phyloP scores from a whole-genome alignment of 2,329 filamentous ascomycete species.

The Cladophialophora carrionii region DNA sequence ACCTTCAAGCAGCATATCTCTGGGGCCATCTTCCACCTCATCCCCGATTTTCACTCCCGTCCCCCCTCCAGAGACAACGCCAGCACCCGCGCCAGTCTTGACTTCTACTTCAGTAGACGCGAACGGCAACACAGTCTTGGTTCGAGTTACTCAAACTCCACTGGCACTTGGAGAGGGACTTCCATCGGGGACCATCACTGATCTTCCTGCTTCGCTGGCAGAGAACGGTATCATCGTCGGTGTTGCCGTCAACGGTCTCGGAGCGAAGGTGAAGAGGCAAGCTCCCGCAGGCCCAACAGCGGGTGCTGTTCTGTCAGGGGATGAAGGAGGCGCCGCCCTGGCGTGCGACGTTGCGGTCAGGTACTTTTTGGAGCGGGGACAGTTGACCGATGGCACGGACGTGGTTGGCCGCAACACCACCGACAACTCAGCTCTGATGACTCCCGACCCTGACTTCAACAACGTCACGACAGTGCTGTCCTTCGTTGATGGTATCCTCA shows the following conservation, averaged over 20 bases:
- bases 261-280: slow-evolving; percentile 28
- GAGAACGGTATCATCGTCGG: slow-evolving; percentile 27
- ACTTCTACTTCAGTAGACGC: slow-evolving; percentile 23
- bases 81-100: slow-evolving; percentile 19
- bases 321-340: slow-evolving; percentile 22
- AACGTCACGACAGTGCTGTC: slow-evolving; percentile 30
- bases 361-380: slow-evolving; percentile 28
- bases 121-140: slow-evolving; percentile 25
- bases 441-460: slow-evolving; percentile 24
- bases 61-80: slow-evolving; percentile 20
- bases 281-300: slow-evolving; percentile 9
- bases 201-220: slow-evolving; percentile 23
- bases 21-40: slow-evolving; percentile 15
- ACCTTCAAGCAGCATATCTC: slow-evolving; percentile 8
- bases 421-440: slow-evolving; percentile 25
- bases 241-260: slow-evolving; percentile 18
- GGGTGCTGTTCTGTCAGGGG: slow-evolving; percentile 18
- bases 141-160: slow-evolving; percentile 23
- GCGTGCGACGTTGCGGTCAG: slow-evolving; percentile 30
- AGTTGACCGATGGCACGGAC: slow-evolving; percentile 24
- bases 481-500: slow-evolving; percentile 33
- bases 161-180: slow-evolving; percentile 33
- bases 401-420: slow-evolving; percentile 32
- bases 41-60: slow-evolving; percentile 24
- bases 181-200: slow-evolving; percentile 26